Base-by-base conservation (phyloP, 352 stramenopile genomes). In the Pythium insidiosum region DNA sequence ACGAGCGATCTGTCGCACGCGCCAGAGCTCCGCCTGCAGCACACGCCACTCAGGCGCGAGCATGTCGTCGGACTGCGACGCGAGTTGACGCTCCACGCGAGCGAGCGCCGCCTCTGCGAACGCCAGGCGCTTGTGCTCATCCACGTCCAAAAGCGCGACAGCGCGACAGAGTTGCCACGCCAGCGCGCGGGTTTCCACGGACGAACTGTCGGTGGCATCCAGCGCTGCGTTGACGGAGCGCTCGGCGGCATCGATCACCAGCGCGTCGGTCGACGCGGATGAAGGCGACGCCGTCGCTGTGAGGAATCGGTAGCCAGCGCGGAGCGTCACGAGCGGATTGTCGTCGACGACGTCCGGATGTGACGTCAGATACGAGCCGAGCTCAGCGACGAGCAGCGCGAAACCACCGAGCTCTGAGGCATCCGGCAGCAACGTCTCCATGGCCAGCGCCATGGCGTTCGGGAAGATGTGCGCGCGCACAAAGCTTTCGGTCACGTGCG, bases 141-240 rank as follows among this genome's bases (percentile, higher is more conserved):
- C 34, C 12, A 83, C 29, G 11, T 65, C 59, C 15, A 88, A 31
- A 10, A 82, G 31, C 16, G 76, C 64, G 16, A 88, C 55, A 3
- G 70, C 68, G 21, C 78, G 74, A 38, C 63, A 79, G 24, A 81
- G 71, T 47, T 86, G 84, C 78, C 78, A 91, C n/a, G 58, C 65
- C 22, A 75, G n/a, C n/a, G 69, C n/a, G n/a, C n/a, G n/a, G n/a
- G n/a, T n/a, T n/a, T n/a, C n/a, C n/a, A n/a, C n/a, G n/a, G n/a
- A n/a, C n/a, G n/a, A n/a, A n/a, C n/a, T 22, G 12, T 67, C 47
- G 0, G 24, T 40, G 13, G 56, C 18, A 0, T 54, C 21, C 12
- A 61, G 20, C 2, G 47, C 36, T 1, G 39, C 24, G 2, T 57
- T 22, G 0, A 59, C 36, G 6, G 30, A n/a, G 1, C 2, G n/a